Conservation (phyloP, 176 grass and related monocot genomes). For the Otatea glauca region DNA sequence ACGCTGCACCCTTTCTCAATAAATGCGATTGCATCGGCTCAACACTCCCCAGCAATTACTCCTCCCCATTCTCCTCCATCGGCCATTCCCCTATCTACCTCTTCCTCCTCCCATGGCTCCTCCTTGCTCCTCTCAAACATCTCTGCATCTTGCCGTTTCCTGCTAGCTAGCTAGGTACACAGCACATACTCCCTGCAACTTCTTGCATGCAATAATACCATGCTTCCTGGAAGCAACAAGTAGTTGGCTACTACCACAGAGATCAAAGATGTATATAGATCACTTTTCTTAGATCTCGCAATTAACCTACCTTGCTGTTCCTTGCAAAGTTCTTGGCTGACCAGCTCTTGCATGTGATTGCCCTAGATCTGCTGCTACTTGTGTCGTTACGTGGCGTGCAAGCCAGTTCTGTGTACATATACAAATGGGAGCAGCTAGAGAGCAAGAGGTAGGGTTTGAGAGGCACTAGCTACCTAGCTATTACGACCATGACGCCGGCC, state of each 20-base stretch:
- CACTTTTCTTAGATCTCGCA: slow-evolving; percentile 40
- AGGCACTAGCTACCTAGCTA: neutral
- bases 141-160: neutral
- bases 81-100: slow-evolving; percentile 44
- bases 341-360: slow-evolving; percentile 32
- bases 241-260: neutral
- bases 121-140: slow-evolving; percentile 38
- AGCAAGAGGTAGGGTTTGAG: slow-evolving; percentile 59
- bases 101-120: slow-evolving; percentile 41
- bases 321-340: slow-evolving; percentile 9
- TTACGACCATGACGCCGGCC: slow-evolving; percentile 66
- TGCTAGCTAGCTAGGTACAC: slow-evolving; percentile 24
- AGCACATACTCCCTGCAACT: neutral
- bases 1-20: slow-evolving; percentile 73
- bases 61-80: slow-evolving; percentile 57
- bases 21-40: slow-evolving; percentile 99
- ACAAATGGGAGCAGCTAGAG: slow-evolving; percentile 35
- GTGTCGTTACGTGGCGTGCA: slow-evolving; percentile 50
- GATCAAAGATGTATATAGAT: slow-evolving; percentile 41
- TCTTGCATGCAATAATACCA: slow-evolving; percentile 57
- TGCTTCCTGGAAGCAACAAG: slow-evolving; percentile 24
- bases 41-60: slow-evolving; percentile 90
- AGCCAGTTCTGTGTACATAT: neutral
- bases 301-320: neutral
- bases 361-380: slow-evolving; percentile 57